Conservation (phyloP, 208 protist genomes). For the Novymonas esmeraldas region DNA sequence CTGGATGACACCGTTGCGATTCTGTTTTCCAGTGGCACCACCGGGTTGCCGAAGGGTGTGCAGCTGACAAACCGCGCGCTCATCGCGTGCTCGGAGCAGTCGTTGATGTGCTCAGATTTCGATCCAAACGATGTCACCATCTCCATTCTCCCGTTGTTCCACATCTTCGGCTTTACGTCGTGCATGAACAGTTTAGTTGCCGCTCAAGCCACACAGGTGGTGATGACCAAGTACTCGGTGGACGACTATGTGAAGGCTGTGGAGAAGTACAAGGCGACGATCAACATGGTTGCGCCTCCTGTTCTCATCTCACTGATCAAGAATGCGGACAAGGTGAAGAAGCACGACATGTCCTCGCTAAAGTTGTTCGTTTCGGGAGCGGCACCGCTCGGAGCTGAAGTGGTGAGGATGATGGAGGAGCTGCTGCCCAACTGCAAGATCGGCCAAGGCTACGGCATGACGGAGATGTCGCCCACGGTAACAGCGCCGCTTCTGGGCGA, state of each 20-base stretch:
- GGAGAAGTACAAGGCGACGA: constrained; percentile 53
- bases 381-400: constrained; percentile 54
- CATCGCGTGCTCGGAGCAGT: constrained; percentile 41
- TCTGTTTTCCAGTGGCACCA: constrained; percentile 50
- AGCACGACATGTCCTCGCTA: constrained; percentile 27
- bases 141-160: constrained; percentile 76
- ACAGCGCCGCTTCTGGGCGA: constrained; percentile 4
- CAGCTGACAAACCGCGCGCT: constrained; percentile 47
- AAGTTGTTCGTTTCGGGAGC: constrained; percentile 47
- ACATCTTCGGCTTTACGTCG: constrained; percentile 82
- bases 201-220: constrained; percentile 31
- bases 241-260: constrained; percentile 36
- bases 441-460: constrained; percentile 81
- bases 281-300: constrained; percentile 73
- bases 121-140: constrained; percentile 30
- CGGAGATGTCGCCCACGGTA: constrained; percentile 60
- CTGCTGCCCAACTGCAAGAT: constrained; percentile 21
- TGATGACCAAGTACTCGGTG: constrained; percentile 51
- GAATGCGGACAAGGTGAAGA: constrained; percentile 36
- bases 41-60: constrained; percentile 55
- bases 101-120: constrained; percentile 1
- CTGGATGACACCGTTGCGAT: constrained; percentile 46
- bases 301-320: constrained; percentile 72
- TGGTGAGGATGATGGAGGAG: constrained; percentile 31
- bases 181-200: constrained; percentile 38